Evolutionary conservation across 2,329 filamentous ascomycete genomes (phyloP), one percentile per base, ranked within the genome.

Genomic region (Trichophyton verrucosum): DNA sequence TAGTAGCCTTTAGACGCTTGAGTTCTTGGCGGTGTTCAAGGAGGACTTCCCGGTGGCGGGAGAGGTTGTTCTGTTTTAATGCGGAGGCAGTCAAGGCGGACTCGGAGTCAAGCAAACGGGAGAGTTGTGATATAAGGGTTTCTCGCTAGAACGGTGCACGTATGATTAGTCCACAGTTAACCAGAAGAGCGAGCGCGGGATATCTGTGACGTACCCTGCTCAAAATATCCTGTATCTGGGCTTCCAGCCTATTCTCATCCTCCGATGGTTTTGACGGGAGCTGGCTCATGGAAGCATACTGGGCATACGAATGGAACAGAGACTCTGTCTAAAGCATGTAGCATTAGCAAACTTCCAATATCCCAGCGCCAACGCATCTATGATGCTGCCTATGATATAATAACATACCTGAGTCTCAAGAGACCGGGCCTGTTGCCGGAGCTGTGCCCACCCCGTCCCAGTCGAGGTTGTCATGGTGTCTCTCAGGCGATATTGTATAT

Each of bases 21-120:
- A 96, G 83, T 74, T 97, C 92, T 65, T 86, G 86, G 64, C 86
- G 85, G 77, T 99, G 92, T 71, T 95, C 88, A 42, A 84, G 79
- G 15, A 97, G 86, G 72, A 96, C 87, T 77, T 96, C 91, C 66
- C 89, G 88, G 68, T 97, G 89, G 33, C 95, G 87, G 62, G 89
- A 82, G 42, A 99, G 85, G 73, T 97, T 96, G 78, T 92, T 96
- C 70, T 96, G 91, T 76, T 97, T 97, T n/a, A 96, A 82, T 61
- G 91, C 91, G 42, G 92, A 97, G 51, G 91, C 86, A 58, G 88
- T 90, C 62, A 95, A 83, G 61, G 86, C 81, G 22, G 91, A 85
- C 80, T 97, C 92, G 61, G 91, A 95, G 77, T 97, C 92, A 67
- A 97, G 88, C 60, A 96, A 86, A 62, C 92, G 89, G 66, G 86